Evolutionary conservation across 2,329 filamentous ascomycete genomes (phyloP).

Genomic region (Cryphonectria nitschkei): DNA sequence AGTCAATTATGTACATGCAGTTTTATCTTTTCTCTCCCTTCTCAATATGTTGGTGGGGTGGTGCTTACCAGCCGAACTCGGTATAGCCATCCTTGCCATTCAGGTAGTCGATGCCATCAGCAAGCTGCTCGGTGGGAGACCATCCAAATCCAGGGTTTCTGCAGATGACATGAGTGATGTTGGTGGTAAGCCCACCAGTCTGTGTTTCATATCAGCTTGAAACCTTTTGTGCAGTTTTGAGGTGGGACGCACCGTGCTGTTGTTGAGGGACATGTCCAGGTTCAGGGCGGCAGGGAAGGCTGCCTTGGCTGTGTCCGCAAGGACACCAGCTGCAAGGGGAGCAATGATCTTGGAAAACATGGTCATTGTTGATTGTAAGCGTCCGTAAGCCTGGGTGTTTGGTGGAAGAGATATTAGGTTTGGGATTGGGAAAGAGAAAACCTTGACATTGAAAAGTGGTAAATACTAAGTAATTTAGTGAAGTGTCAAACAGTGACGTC

Average conservation of each 20-base stretch:
- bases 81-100: not conserved
- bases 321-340: not conserved
- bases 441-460: not conserved
- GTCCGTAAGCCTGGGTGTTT: not conserved
- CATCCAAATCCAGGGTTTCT: conserved; percentile 1
- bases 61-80: not conserved
- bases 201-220: not conserved
- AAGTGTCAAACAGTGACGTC: not conserved
- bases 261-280: not conserved
- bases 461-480: not conserved
- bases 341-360: not conserved
- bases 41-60: too few species aligned
- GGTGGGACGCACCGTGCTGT: not conserved
- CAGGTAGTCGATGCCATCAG: conserved; percentile 2
- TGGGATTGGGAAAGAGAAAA: not conserved
- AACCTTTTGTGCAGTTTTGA: not conserved
- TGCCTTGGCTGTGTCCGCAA: not conserved
- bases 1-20: not conserved
- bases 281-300: not conserved
- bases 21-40: not conserved
- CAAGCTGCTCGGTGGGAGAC: not conserved
- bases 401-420: not conserved
- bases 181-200: not conserved
- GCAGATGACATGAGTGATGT: conserved; percentile 6
- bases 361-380: not conserved